Conservation (phyloP, 805 yeast genomes). For the Cyberlindnera misumaiensis region DNA sequence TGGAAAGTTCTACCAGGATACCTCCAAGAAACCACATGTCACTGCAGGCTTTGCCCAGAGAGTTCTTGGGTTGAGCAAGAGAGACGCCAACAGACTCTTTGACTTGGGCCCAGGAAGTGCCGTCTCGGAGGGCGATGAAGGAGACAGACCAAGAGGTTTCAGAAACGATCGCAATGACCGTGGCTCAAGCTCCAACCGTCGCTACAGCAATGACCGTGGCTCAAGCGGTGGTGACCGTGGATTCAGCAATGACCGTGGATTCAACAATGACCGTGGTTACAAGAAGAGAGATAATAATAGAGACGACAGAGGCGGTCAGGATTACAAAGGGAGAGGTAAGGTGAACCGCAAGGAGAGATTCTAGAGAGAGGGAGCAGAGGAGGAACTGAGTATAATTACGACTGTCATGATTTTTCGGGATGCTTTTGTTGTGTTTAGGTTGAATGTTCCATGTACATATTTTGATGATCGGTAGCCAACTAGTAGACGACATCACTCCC, state of each 20-base stretch:
- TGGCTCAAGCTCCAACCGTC: constrained; percentile 1
- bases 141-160: constrained; percentile 1
- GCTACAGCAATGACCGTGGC: neutral
- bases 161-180: constrained; percentile 2
- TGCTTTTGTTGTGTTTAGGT: no score
- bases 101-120: constrained; percentile 9
- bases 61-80: constrained; percentile 18
- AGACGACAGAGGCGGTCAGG: constrained; percentile 1
- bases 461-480: no score
- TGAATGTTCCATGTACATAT: no score
- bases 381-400: no score
- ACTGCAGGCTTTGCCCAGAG: constrained; percentile 15
- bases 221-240: constrained; percentile 1
- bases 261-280: neutral
- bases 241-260: neutral
- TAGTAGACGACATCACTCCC: no score
- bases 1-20: constrained; percentile 20
- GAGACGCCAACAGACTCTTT: constrained; percentile 16
- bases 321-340: neutral
- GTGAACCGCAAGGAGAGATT: neutral
- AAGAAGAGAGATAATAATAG: neutral
- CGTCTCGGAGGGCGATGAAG: constrained; percentile 1
- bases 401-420: no score
- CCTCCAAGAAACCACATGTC: constrained; percentile 16
- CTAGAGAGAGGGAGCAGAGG: neutral